phyloP scores from a whole-genome alignment of 352 stramenopile species.

The Globisporangium parvum region DNA sequence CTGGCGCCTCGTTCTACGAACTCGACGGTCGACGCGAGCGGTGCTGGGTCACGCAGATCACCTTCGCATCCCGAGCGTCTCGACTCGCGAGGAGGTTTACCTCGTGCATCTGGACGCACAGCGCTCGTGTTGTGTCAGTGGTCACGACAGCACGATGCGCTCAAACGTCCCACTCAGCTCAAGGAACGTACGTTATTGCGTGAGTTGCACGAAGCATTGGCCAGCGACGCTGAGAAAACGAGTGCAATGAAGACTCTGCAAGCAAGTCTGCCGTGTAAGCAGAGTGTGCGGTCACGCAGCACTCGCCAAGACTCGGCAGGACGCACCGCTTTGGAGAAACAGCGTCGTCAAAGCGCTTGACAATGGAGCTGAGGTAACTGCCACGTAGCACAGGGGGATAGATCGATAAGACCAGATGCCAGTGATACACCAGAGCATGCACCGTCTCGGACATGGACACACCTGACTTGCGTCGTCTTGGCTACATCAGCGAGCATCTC shows the following conservation, averaged over 20 bases:
- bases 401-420: not conserved
- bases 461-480: not conserved
- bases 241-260: not conserved
- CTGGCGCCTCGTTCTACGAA: too few species aligned
- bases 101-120: too few species aligned
- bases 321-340: not conserved
- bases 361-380: not conserved
- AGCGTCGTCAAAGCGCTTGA: not conserved
- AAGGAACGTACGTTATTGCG: not conserved
- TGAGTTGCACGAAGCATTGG: not conserved
- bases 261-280: not conserved
- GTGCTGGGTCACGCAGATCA: not conserved
- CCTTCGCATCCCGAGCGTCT: too few species aligned
- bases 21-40: too few species aligned
- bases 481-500: constrained; percentile 2
- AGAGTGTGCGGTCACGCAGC: not conserved
- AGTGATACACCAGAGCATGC: not conserved
- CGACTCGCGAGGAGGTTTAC: too few species aligned
- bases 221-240: not conserved
- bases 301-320: not conserved
- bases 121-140: not conserved
- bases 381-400: too few species aligned
- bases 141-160: not conserved
- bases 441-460: not conserved
- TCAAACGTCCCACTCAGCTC: not conserved